Percentiles rank a stretch among this genome's conserved stretches.
phyloP scores from a whole-genome alignment of 805 yeast species.

The Schwanniomyces yamadae region DNA sequence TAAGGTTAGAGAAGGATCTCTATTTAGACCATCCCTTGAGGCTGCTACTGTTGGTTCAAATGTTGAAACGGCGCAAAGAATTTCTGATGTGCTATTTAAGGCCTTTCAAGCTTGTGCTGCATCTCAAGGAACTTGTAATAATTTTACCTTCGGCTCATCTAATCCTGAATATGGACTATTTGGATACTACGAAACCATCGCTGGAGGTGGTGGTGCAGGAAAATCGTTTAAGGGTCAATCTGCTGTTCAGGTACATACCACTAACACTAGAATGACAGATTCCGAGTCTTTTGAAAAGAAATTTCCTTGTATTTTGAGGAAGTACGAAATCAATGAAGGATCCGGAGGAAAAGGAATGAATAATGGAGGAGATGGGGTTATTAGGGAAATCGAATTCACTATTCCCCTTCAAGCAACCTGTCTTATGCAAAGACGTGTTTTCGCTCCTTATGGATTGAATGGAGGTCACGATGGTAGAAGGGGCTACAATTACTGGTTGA shows the following conservation, averaged over 20 bases:
- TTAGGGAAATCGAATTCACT: constrained; percentile 72
- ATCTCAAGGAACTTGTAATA: constrained; percentile 90
- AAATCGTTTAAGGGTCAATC: constrained; percentile 73
- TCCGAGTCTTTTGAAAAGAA: constrained; percentile 80
- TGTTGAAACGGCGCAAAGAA: constrained; percentile 88
- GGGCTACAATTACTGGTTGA: constrained; percentile 45
- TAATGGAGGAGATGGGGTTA: constrained; percentile 76
- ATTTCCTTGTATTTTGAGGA: constrained; percentile 70
- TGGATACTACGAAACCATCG: constrained; percentile 86
- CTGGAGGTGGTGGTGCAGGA: constrained; percentile 90
- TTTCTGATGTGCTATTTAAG: constrained; percentile 77
- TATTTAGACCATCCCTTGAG: constrained; percentile 70
- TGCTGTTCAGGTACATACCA: constrained; percentile 86
- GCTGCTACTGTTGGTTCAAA: constrained; percentile 93
- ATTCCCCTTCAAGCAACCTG: constrained; percentile 56
- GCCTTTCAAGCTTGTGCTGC: constrained; percentile 85
- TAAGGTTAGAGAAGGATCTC: constrained; percentile 19
- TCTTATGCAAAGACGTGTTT: constrained; percentile 73
- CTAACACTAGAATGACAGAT: constrained; percentile 85
- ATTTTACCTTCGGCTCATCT: constrained; percentile 80
- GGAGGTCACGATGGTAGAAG: constrained; percentile 73
- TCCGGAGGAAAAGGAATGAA: constrained; percentile 74
- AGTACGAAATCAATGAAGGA: constrained; percentile 60
- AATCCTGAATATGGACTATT: constrained; percentile 51
- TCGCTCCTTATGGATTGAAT: constrained; percentile 74